Percentiles rank a stretch among this genome's conserved stretches.
phyloP scores from a whole-genome alignment of 1,284 basidiomycete genomes.

The Phellopilus nigrolimitatus region DNA sequence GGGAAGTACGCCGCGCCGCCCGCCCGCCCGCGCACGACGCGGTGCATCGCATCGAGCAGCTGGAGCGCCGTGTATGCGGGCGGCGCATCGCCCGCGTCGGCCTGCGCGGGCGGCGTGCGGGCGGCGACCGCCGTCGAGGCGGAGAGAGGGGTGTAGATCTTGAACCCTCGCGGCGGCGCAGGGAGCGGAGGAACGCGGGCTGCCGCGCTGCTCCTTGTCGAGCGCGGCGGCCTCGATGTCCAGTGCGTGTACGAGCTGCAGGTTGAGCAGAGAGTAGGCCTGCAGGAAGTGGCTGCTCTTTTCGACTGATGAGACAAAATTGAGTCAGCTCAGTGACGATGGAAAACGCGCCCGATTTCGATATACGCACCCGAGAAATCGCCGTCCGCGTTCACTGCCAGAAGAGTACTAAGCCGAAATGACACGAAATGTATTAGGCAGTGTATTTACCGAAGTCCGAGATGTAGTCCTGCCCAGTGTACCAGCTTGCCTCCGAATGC shows the following conservation, averaged over 20 bases:
- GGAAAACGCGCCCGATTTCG: too few relatives aligned
- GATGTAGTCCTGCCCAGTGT: conserved; percentile 74
- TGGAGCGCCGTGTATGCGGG: conserved; percentile 66
- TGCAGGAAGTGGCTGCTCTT: conserved; percentile 74
- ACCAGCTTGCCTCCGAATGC: conserved; percentile 79
- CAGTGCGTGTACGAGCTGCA: conserved; percentile 71
- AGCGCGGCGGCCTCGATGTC: conserved; percentile 37
- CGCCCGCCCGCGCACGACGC: conserved; percentile 35
- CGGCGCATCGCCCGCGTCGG: conserved; percentile 25
- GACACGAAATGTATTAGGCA: background rate
- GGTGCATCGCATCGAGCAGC: conserved; percentile 69
- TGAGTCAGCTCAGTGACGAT: background rate
- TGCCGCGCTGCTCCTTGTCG: conserved; percentile 40
- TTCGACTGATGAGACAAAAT: conserved; percentile 42
- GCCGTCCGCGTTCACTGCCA: conserved; percentile 31
- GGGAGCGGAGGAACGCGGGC: conserved; percentile 44
- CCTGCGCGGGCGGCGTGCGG: conserved; percentile 13
- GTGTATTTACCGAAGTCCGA: conserved; percentile 53
- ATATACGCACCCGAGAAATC: conserved; percentile 30
- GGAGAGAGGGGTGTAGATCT: conserved; percentile 53
- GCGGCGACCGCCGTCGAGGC: conserved; percentile 25
- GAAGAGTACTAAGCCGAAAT: conserved; percentile 6
- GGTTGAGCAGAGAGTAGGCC: conserved; percentile 66
- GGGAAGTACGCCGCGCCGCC: conserved; percentile 4
- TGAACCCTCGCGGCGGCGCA: conserved; percentile 43